Percentiles rank a stretch among this genome's conserved stretches.
These are phyloP conservation scores for Dactylellina sp. DNA, from an alignment of 2,329 filamentous ascomycete species.

Conservation along the genomic window DNA sequence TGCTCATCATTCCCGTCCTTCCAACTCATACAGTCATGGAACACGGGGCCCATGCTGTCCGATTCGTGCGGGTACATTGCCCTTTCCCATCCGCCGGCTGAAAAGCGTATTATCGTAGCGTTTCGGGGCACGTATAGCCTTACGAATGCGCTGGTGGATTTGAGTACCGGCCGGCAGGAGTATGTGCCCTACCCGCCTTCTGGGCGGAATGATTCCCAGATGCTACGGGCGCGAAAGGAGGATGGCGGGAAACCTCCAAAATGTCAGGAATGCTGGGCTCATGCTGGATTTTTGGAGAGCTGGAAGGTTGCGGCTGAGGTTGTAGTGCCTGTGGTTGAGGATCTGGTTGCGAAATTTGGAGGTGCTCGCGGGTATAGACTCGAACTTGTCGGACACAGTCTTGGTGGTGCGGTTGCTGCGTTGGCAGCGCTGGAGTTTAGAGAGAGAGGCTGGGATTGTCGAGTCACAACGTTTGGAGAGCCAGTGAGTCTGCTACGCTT, in stretches of 20 bases:
- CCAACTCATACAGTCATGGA: slow-evolving; percentile 84
- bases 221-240: slow-evolving; percentile 59
- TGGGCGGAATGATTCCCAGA: slow-evolving; percentile 61
- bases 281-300: slow-evolving; percentile 86
- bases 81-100: slow-evolving; percentile 76
- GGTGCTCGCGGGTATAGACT: slow-evolving; percentile 74
- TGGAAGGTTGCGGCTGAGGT: slow-evolving; percentile 80
- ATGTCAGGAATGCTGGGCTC: slow-evolving; percentile 90
- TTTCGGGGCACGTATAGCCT: slow-evolving; percentile 96
- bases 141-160: slow-evolving; percentile 87
- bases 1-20: slow-evolving; percentile 86
- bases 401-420: slow-evolving; percentile 90
- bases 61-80: slow-evolving; percentile 96
- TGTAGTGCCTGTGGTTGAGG: slow-evolving; percentile 76
- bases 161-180: slow-evolving; percentile 87
- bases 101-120: slow-evolving; percentile 79
- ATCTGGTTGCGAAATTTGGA: slow-evolving; percentile 67
- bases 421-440: slow-evolving; percentile 86
- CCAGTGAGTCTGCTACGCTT: slow-evolving; percentile 68
- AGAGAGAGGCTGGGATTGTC: slow-evolving; percentile 78
- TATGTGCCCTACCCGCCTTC: slow-evolving; percentile 85
- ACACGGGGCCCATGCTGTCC: slow-evolving; percentile 84
- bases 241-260: slow-evolving; percentile 65
- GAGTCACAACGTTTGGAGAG: slow-evolving; percentile 92
- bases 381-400: slow-evolving; percentile 86